Evolutionary conservation across 139 green algal genomes (phyloP).

Genomic region (Deuterostichococcus epilithicus): DNA sequence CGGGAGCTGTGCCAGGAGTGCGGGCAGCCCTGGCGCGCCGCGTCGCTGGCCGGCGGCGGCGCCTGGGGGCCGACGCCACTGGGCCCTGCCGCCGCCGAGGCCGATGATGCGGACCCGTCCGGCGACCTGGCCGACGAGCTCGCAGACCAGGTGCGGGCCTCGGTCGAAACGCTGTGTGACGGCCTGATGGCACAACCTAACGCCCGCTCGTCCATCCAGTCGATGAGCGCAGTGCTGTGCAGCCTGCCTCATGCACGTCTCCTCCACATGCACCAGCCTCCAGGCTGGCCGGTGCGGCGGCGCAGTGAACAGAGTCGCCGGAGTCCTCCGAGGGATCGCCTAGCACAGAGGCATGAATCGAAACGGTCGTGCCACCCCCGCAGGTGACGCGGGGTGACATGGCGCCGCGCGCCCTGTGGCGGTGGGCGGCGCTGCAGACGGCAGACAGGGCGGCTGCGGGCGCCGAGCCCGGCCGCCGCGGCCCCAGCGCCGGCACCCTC

Average conservation of each 20-base stretch:
- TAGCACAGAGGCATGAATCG: too few relatives aligned
- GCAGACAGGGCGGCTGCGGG: conserved; percentile 22
- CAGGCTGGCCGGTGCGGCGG: too few relatives aligned
- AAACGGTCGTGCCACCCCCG: too few relatives aligned
- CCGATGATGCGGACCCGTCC: not conserved
- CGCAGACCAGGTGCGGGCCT: not conserved
- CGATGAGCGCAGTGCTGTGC: too few relatives aligned
- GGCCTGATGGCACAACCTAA: too few relatives aligned
- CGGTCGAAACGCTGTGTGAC: too few relatives aligned
- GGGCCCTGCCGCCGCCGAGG: conserved; percentile 16
- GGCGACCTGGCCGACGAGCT: not conserved
- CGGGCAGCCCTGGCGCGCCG: conserved; percentile 69
- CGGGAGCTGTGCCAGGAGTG: conserved; percentile 41
- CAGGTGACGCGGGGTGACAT: conserved; percentile 33
- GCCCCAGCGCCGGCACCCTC: conserved; percentile 1
- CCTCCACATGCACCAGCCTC: not conserved
- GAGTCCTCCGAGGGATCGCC: too few relatives aligned
- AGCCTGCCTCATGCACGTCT: too few relatives aligned
- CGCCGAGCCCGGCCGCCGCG: conserved; percentile 4
- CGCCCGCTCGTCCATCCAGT: too few relatives aligned
- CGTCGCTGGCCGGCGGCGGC: conserved; percentile 55
- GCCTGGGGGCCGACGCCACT: conserved; percentile 57
- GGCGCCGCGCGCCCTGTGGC: conserved; percentile 56
- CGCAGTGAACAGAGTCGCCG: too few relatives aligned
- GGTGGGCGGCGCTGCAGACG: conserved; percentile 32